Evolutionary conservation across 805 yeast species (phyloP), one percentile per base, ranked within the genome.

Genomic region (Saccharomyces cerevisiae): DNA sequence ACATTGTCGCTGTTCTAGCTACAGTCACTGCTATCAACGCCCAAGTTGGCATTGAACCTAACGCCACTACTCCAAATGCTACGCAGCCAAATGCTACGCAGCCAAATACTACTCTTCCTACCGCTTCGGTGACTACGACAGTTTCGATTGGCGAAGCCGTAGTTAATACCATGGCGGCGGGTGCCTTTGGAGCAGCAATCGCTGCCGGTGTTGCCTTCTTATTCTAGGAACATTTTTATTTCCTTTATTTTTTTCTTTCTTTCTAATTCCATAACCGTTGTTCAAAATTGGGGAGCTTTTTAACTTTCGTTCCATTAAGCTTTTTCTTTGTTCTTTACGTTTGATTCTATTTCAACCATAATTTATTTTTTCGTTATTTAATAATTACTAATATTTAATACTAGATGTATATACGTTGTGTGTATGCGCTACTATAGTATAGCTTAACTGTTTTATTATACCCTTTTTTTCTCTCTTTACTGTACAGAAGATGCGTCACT

Each of bases 181-280:
- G 87, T 76, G 81, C 83, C 70, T 75, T 84, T 67, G 91, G 89
- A 80, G 90, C 87, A 66, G 88, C 84, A 70, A 87, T 86, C 64
- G 91, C 90, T 63, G 91, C 90, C 68, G 91, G 89, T 79, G 83
- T 84, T 59, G 78, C 76, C 66, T 73, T 74, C 74, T 70, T 74
- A 67, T 73, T 75, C 72, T 75, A 74, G 72, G 69, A 57, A 48
- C 30, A 50, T 3, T 21, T 21, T 17, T 36, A 17, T 36, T 10
- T 17, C 3, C 14, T n/a, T 2, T n/a, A n/a, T 8, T 17, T 17
- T 36, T 36, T 3, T 36, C 17, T 11, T 17, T 36, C 43, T 8
- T 36, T 36, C 24, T 36, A 36, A 36, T 36, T 17, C 8, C 24
- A n/a, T 21, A 8, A 36, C 43, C 22, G 43, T 17, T 36, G 43